phyloP scores from a whole-genome alignment of 805 yeast genomes.

The Suhomyces canberraensis region DNA sequence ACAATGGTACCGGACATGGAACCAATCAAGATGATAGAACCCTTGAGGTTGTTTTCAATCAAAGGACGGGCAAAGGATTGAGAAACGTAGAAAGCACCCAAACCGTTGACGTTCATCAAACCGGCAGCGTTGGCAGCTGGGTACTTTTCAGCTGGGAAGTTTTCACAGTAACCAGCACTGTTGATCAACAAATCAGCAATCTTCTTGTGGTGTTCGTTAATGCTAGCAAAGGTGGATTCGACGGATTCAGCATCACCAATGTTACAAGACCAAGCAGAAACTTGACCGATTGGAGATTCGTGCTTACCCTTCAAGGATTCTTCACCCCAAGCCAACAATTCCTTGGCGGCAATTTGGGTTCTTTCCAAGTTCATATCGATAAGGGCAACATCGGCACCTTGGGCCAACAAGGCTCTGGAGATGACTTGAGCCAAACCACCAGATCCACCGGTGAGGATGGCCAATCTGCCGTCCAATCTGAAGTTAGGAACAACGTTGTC shows the following conservation, averaged over 20 bases:
- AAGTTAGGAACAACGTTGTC: constrained; percentile 57
- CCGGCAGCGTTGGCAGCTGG: constrained; percentile 69
- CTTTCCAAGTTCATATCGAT: constrained; percentile 64
- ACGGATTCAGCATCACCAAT: constrained; percentile 64
- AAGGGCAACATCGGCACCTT: constrained; percentile 75
- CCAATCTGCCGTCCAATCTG: constrained; percentile 67
- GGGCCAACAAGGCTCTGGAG: constrained; percentile 64
- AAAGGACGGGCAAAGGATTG: constrained; percentile 69
- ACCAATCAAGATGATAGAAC: constrained; percentile 68
- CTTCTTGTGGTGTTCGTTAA: constrained; percentile 56
- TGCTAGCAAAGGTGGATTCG: constrained; percentile 49
- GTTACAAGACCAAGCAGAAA: constrained; percentile 71
- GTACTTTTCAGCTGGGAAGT: constrained; percentile 73
- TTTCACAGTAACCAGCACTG: constrained; percentile 85
- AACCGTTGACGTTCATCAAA: constrained; percentile 64
- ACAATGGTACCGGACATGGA: constrained; percentile 78
- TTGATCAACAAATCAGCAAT: constrained; percentile 66
- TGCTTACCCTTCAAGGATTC: constrained; percentile 34
- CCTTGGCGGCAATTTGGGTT: constrained; percentile 51
- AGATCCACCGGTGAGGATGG: constrained; percentile 77
- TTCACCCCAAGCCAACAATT: constrained; percentile 47
- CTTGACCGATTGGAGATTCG: constrained; percentile 34
- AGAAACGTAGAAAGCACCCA: constrained; percentile 74
- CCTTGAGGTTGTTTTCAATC: constrained; percentile 52
- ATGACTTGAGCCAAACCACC: constrained; percentile 72